Base-by-base conservation (phyloP, 2,329 filamentous ascomycete species). In the Gyromitra esculenta region DNA sequence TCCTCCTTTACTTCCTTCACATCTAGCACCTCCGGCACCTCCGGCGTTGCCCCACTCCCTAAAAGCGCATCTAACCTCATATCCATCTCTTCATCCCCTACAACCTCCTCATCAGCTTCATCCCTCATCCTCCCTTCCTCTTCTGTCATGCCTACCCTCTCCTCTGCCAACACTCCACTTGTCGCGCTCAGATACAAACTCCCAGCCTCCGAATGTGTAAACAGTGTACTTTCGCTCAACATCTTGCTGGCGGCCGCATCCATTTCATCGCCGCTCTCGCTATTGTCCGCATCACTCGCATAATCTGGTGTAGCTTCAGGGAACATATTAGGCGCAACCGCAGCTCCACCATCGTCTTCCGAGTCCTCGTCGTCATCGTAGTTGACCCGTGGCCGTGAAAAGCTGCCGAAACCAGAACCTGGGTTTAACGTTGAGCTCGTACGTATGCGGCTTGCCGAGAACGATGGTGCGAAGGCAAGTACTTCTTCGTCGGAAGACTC, bases 201-300 rank as follows among this genome's bases (percentile, higher is more conserved):
- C 81, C 93, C 90, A 0, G 92, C 92, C 78, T 95, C 92, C 77
- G 93, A 91, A 75, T 93, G 91, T 45, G 89, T 93, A 81, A 92
- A 95, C 0, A 94, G 81, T 52, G 88, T 90, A 4, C 92, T 95
- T 77, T 88, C 85, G 1, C 87, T 83, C 21, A 92, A 90, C 88
- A 43, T 89, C 86, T 11, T 82, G 77, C 64, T 79, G 54, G 71
- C 80, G 41, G 83, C 81, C 79, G 21, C 82, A 82, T 82, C 82
- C 68, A 82, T 83, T 71, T 78, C 80, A 60, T 76, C 73, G 1
- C 68, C 78, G 45, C 62, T 77, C 54, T 75, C 66, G 13, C 45
- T 59, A 6, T 57, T 73, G 18, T 73, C 74, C 39, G 65, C 63
- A 21, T 66, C 75, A 25, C 48, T 76, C 21, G 68, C 9, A 18